phyloP scores from a whole-genome alignment of 441 rosid genomes.

The Dalechampia spathulata region DNA sequence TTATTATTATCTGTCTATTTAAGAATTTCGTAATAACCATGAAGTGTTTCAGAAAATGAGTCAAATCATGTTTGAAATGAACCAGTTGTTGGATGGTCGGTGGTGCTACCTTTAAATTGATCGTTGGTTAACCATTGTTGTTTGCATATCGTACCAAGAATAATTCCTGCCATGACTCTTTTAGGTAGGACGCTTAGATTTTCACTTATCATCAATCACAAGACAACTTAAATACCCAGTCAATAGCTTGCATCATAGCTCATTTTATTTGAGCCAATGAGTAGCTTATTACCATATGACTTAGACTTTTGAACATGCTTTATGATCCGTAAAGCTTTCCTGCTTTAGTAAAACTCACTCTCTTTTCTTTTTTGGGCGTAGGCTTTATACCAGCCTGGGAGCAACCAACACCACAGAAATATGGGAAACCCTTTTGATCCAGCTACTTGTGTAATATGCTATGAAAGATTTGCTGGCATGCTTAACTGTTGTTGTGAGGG shows the following conservation, averaged over 20 bases:
- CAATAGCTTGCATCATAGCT: background rate
- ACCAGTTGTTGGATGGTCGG: slow-evolving; percentile 2
- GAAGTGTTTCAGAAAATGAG: background rate
- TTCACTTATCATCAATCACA: background rate
- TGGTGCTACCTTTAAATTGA: background rate
- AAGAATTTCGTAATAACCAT: background rate
- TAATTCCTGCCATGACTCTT: too few species aligned
- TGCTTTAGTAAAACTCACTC: background rate
- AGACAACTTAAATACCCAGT: background rate
- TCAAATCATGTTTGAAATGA: background rate
- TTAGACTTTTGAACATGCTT: background rate
- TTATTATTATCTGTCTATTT: background rate
- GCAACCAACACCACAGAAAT: slow-evolving; percentile 63
- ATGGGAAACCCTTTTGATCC: slow-evolving; percentile 78
- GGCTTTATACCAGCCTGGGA: slow-evolving; percentile 90
- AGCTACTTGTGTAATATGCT: slow-evolving; percentile 1
- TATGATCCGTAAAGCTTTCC: slow-evolving; percentile 2
- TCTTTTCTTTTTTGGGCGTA: slow-evolving; percentile 21
- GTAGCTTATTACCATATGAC: background rate
- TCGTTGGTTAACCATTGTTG: background rate
- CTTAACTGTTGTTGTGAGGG: background rate
- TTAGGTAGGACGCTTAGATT: background rate
- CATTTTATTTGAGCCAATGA: background rate
- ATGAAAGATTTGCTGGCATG: slow-evolving; percentile 12
- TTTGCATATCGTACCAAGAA: too few species aligned